Percentiles rank a stretch among this genome's conserved stretches.
Evolutionary conservation across 2,329 filamentous ascomycete species (phyloP).

Genomic region (Phaeomoniella chlamydospora): DNA sequence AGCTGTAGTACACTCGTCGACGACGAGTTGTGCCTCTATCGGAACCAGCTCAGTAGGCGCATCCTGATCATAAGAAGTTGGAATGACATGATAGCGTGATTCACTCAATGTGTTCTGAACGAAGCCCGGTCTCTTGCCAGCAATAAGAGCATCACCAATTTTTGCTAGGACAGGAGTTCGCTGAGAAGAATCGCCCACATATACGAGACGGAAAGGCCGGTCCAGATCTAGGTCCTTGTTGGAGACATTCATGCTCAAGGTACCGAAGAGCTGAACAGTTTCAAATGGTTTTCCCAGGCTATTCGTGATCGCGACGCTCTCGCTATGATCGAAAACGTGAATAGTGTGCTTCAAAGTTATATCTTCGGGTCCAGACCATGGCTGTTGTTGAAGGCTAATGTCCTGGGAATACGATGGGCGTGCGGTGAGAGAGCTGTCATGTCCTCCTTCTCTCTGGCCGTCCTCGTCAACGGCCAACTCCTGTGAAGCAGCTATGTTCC

Average conservation of each 20-base stretch:
- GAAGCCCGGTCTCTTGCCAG: slow-evolving; percentile 18
- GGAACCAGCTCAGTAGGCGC: slow-evolving; percentile 34
- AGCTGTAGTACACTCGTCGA: slow-evolving; percentile 29
- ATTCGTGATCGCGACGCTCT: slow-evolving; percentile 9
- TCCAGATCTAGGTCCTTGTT: slow-evolving; percentile 22
- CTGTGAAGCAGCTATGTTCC: slow-evolving; percentile 5
- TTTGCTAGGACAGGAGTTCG: slow-evolving; percentile 29
- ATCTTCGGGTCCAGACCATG: slow-evolving; percentile 21
- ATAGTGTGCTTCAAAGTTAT: slow-evolving; percentile 28
- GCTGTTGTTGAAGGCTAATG: slow-evolving; percentile 25
- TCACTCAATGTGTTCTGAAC: slow-evolving; percentile 22
- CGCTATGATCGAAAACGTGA: slow-evolving; percentile 17
- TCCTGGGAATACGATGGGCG: slow-evolving; percentile 18
- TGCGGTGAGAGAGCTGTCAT: slow-evolving; percentile 21
- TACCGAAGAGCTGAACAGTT: slow-evolving; percentile 17
- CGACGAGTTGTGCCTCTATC: slow-evolving; percentile 30
- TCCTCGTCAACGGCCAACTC: background rate
- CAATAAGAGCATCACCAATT: slow-evolving; percentile 30
- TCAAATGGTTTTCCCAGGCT: background rate
- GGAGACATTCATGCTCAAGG: slow-evolving; percentile 28
- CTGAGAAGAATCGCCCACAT: slow-evolving; percentile 22
- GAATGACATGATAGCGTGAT: slow-evolving; percentile 32
- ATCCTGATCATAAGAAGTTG: slow-evolving; percentile 29
- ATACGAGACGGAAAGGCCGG: slow-evolving; percentile 28
- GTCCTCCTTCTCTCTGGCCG: slow-evolving; percentile 8